Base-by-base conservation (phyloP, 805 yeast genomes). In the Isabelozyma rhagii region DNA sequence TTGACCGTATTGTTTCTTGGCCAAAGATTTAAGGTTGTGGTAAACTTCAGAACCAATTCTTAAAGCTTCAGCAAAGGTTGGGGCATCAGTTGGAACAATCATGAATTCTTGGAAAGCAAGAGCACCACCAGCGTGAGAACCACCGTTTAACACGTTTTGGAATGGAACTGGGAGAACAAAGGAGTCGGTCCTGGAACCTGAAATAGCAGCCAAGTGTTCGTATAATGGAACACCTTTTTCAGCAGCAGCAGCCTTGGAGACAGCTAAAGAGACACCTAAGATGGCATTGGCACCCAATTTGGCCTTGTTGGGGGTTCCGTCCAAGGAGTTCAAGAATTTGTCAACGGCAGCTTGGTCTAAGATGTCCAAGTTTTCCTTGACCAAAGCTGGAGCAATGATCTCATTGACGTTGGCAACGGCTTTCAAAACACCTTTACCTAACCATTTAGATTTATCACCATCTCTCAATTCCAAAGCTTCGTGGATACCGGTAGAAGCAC, bases 31-130 rank as follows among this genome's bases (percentile, higher is more conserved):
- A 45, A 60, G 50, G 18, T 28, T 46, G 50, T 60, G 64, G 48
- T 60, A 60, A 29, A 60, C 62, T 44, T 60, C 64, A 28, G 58
- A 44, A 46, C 55, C 58, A 28, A 51, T 49, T 48, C 64, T 52
- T 25, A 58, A 47, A 25, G 57, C 64, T 43, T 60, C 64, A 10
- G 51, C 39, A 49, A 60, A 60, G 8, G 56, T 41, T n/a, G 51
- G 47, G 18, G 59, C 62, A 4, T 41, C 45, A 21, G 31, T 14
- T 21, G 64, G 63, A n/a, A 48, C 59, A 47, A 60, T 60, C 64
- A 60, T 57, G 50, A 60, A 60, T 46, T 60, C 63, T 48, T 60
- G 64, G 51, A 60, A 60, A 4, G 63, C 63, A 14, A 59, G 51
- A 15, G 55, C 40, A 15, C 64, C 64, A 31, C 64, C 64, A 41